Conservation (phyloP, 768 basidiomycete species). For the Mycena rebaudengoi region DNA sequence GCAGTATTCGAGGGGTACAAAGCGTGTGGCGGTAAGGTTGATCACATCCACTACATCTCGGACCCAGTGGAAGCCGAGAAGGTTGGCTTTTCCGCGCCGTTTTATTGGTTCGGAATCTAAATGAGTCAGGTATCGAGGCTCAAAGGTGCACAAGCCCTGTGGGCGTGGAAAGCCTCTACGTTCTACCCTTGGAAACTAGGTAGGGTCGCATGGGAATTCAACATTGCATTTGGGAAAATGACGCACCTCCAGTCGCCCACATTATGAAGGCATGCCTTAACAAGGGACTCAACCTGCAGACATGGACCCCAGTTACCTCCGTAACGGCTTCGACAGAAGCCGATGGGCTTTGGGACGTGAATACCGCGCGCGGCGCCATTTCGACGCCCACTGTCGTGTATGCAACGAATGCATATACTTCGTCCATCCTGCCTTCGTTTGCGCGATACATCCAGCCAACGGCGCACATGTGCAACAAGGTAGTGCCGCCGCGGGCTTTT, state of each 20-base stretch:
- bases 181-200: conserved; percentile 28
- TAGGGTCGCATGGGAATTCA: too few species aligned
- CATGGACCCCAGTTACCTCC: conserved; percentile 50
- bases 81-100: not conserved
- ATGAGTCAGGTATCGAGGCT: conserved; percentile 34
- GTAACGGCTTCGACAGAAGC: conserved; percentile 37
- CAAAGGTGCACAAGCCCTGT: conserved; percentile 43
- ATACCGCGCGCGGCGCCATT: conserved; percentile 53
- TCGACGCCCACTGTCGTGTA: conserved; percentile 54
- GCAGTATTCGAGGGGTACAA: conserved; percentile 21
- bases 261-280: conserved; percentile 1
- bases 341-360: conserved; percentile 45
- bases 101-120: not conserved
- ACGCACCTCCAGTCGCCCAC: conserved; percentile 7
- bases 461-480: conserved; percentile 29
- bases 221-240: too few species aligned
- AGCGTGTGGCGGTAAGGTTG: conserved; percentile 28
- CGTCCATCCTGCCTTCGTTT: conserved; percentile 54
- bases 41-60: conserved; percentile 27
- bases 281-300: conserved; percentile 50
- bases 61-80: conserved; percentile 28
- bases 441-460: conserved; percentile 34
- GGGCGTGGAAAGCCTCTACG: conserved; percentile 33
- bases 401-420: conserved; percentile 64
- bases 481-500: conserved; percentile 27